Percentiles rank a stretch among this genome's conserved stretches.
These are phyloP conservation scores for Metarhizium album DNA, from an alignment of 2,329 filamentous ascomycete species.

Conservation along the genomic window DNA sequence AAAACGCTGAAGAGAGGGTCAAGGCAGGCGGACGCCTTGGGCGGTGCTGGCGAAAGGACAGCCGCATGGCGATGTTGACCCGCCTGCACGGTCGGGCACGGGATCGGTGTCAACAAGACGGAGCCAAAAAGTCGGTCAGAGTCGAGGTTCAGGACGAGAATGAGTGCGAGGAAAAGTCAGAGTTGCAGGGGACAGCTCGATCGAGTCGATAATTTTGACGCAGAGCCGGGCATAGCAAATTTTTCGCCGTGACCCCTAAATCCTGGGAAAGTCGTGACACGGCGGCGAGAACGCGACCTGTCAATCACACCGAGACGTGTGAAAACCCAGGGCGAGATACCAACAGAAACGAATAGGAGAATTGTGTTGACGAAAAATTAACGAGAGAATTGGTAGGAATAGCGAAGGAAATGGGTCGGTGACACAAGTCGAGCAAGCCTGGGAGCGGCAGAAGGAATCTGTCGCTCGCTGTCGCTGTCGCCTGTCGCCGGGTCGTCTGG, in stretches of 20 bases:
- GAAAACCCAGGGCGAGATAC: not conserved
- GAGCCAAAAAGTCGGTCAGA: not conserved
- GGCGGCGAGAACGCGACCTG: not conserved
- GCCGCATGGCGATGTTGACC: constrained; percentile 34
- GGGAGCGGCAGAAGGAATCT: constrained; percentile 4
- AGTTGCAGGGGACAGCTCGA: not conserved
- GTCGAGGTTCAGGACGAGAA: not conserved
- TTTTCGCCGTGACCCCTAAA: not conserved
- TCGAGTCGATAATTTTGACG: constrained; percentile 1
- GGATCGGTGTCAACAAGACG: not conserved
- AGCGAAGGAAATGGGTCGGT: constrained; percentile 3
- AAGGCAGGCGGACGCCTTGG: constrained; percentile 26
- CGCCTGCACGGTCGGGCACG: constrained; percentile 5
- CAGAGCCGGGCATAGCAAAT: constrained; percentile 5
- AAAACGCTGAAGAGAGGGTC: constrained; percentile 19
- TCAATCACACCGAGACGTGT: not conserved
- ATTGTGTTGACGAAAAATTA: constrained; percentile 6
- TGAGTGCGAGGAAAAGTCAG: not conserved
- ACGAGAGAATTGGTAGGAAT: constrained; percentile 9
- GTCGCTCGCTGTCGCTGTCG: constrained; percentile 6
- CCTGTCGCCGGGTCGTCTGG: constrained; percentile 1
- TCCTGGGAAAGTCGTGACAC: not conserved
- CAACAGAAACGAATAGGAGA: constrained; percentile 1
- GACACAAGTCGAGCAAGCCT: too few relatives aligned
- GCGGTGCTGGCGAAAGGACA: constrained; percentile 31